Conservation (phyloP, 139 green algal genomes). For the Eudorina sp. region DNA sequence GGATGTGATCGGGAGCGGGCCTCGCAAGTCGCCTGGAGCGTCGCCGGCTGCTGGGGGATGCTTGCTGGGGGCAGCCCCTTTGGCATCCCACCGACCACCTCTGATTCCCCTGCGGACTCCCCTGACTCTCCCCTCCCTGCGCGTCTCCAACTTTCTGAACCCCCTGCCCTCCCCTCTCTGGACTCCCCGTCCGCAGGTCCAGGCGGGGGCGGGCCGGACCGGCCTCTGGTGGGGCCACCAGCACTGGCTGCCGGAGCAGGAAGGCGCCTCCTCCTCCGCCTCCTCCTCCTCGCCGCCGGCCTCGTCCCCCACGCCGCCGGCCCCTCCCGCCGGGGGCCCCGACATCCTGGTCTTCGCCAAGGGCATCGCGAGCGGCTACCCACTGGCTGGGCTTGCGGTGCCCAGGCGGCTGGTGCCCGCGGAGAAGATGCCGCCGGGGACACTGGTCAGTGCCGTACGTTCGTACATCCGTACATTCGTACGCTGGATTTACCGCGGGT, state of each 20-base stretch:
- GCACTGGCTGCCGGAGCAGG: constrained; percentile 47
- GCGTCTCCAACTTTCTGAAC: background rate
- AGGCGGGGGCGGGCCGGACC: constrained; percentile 80
- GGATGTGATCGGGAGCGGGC: no score
- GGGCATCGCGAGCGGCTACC: constrained; percentile 89
- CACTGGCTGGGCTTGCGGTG: constrained; percentile 81
- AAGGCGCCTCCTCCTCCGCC: background rate
- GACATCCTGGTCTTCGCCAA: constrained; percentile 84
- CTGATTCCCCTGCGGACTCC: no score
- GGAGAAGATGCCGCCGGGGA: constrained; percentile 68
- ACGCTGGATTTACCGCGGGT: no score
- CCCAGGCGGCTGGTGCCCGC: constrained; percentile 59
- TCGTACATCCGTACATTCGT: no score
- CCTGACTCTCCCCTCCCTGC: no score
- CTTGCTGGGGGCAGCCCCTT: no score
- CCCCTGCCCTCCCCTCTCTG: background rate
- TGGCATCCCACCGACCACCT: no score
- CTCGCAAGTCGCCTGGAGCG: no score
- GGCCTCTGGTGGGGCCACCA: constrained; percentile 89
- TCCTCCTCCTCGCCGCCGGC: background rate
- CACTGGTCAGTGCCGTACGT: constrained; percentile 71
- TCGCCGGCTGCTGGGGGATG: no score
- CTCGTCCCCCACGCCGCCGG: background rate
- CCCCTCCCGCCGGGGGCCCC: constrained; percentile 29
- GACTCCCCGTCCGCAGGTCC: constrained; percentile 72